These are phyloP conservation scores for Phytophthora sansomeana DNA, from an alignment of 352 stramenopile species.

Conservation along the genomic window DNA sequence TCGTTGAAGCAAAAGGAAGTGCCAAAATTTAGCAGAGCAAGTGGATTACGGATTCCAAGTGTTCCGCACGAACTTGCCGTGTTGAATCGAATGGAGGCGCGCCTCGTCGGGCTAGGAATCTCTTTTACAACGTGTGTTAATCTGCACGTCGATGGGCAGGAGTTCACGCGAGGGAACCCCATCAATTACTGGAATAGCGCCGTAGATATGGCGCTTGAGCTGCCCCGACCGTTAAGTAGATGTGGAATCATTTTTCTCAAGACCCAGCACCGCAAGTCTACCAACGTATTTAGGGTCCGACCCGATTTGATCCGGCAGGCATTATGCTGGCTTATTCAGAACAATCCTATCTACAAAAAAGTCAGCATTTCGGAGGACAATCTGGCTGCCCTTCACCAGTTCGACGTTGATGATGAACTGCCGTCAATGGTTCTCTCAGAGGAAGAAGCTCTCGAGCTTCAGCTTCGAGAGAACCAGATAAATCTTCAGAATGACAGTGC, in stretches of 20 bases:
- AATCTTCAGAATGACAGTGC: neutral
- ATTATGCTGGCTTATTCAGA: neutral
- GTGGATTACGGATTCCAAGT: neutral
- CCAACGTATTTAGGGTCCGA: neutral
- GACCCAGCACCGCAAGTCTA: neutral
- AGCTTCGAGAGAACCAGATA: neutral
- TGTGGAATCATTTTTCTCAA: neutral
- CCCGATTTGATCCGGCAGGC: neutral
- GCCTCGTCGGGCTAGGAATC: neutral
- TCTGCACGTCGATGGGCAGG: neutral
- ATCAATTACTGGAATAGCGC: conserved; percentile 10
- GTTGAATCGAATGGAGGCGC: no score
- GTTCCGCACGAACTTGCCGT: neutral
- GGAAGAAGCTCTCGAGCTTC: neutral
- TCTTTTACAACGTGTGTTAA: conserved; percentile 13
- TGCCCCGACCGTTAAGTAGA: neutral
- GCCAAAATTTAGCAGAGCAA: neutral
- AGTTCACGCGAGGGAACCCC: conserved; percentile 8
- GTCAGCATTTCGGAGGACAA: conserved; percentile 11
- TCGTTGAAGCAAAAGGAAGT: neutral
- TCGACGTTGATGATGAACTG: neutral
- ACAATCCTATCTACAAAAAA: conserved; percentile 10
- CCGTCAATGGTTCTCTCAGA: neutral
- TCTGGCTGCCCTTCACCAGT: neutral
- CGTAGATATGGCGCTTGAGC: no score